Base-by-base conservation (phyloP, 805 yeast genomes). In the Saccharomycopsis sp. region DNA sequence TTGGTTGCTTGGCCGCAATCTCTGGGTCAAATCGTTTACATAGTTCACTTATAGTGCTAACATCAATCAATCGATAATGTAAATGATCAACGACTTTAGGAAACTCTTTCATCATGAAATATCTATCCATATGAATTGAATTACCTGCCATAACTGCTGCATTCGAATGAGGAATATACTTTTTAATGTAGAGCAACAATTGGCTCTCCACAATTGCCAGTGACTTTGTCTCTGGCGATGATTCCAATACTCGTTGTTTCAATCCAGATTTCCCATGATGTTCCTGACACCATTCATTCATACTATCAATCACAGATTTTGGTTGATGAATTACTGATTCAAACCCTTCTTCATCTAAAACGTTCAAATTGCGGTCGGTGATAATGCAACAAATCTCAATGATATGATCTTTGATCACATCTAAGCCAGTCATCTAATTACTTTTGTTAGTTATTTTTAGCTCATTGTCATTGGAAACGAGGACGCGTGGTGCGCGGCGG, bases 321-420 rank as follows among this genome's bases (percentile, higher is more conserved):
- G 82, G 81, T 51, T 74, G 79, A 57, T 84, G 87, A 8, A 93
- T 71, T 1, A 87, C 89, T 16, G 86, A 75, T 56, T 89, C 96
- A 58, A 79, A 93, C 1, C 95, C 95, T 3, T 62, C 55, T 19
- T 70, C 71, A 45, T 86, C 94, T 1, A 87, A 65, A 2, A 85
- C 55, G 43, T 84, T 75, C 50, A 93, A 70, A 48, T 86, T 66
- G 7, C 85, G 87, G 57, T 90, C 95, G 1, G 99, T 93, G 38
- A 93, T 70, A 32, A 90, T 66, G 59, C 96, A 88, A 59, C 96
- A 86, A 22, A 93, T 80, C 62, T 93, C 98, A 48, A 93, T 85
- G 54, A 93, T 89, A 47, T 74, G 77, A 59, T 93, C 97, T n/a
- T 71, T 69, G 39, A 65, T 61, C n/a, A 80, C 78, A 54, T 90